These are phyloP conservation scores for Talaromyces rugulosus DNA, from an alignment of 2,329 filamentous ascomycete genomes.

Conservation along the genomic window DNA sequence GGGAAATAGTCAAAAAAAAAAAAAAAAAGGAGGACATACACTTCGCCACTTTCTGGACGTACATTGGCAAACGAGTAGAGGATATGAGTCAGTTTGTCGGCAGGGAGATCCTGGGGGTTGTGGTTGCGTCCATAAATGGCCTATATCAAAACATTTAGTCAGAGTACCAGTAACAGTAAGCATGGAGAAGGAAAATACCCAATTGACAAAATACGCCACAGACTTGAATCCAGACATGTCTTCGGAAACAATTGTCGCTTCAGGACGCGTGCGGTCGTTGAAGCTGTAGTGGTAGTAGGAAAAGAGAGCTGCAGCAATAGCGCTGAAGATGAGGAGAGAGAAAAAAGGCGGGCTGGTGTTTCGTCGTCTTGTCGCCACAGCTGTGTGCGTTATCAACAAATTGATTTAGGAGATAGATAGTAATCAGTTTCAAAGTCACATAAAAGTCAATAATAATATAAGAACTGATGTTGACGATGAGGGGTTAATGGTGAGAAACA, in stretches of 20 bases:
- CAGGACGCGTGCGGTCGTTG: background rate
- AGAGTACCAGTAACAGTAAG: background rate
- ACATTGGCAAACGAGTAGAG: constrained; percentile 89
- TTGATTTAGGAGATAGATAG: too few species aligned
- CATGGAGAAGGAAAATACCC: constrained; percentile 27
- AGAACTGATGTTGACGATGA: background rate
- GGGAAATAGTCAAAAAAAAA: too few species aligned
- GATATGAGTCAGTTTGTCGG: constrained; percentile 76
- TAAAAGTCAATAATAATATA: too few species aligned
- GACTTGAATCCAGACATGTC: constrained; percentile 26
- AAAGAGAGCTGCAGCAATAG: background rate
- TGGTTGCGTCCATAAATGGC: constrained; percentile 83
- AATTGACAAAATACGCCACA: constrained; percentile 43
- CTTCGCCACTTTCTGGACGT: constrained; percentile 70
- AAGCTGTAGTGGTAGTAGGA: background rate
- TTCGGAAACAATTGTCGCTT: background rate
- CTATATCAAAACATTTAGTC: constrained; percentile 30
- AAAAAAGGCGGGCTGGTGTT: background rate
- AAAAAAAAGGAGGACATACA: constrained; percentile 50
- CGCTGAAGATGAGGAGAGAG: background rate
- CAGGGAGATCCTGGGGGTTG: constrained; percentile 73
- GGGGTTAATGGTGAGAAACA: background rate
- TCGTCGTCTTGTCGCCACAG: background rate
- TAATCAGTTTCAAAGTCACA: too few species aligned
- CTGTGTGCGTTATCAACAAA: background rate